Evolutionary conservation across 345 rosid species (phyloP), one percentile per base, ranked within the genome.

Genomic region (Durio zibethinus): DNA sequence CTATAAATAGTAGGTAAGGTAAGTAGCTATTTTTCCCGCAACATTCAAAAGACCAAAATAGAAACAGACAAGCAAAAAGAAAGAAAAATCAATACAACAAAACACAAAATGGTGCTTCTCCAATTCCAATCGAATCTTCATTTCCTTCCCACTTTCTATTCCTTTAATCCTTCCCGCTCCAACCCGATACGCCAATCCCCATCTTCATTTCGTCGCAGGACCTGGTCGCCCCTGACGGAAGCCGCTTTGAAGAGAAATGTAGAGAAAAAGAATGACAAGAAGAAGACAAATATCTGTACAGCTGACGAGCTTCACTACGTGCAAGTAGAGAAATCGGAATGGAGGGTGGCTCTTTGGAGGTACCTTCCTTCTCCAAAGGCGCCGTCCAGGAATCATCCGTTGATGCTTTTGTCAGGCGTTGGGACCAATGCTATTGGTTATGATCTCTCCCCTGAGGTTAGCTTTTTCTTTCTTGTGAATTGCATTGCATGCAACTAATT

Each of bases 281-380:
- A 38, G 56, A 54, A 86, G 76, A 91, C 90, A 27, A 38, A 85
- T 12, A 73, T 84, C 18, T 95, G 92, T 74, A 90, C 97, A 68
- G 97, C 99, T 61, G 99, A 95, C 70, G 99, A 95, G 82, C 94
- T 95, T 54, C 98, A 93, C 85, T 91, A 89, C 70, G 97, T 89
- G 56, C 61, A 93, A 47, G 89, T 92, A 54, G 79, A 88, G 9
- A 84, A 92, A 68, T 89, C 94, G 52, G 92, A 88, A 23, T 93
- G 99, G 97, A 90, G 90, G 50, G 86, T 87, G 59, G 94, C 98
- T 62, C 97, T 96, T 82, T 93, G 99, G 97, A 93, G 97, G 71
- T 93, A 96, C 83, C 85, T 75, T 72, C 97, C 97, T 78, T 83
- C 93, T 12, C 71, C 92, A 18, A 76, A 86, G 93, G 90, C 86